Base-by-base conservation (phyloP, 371 early-diverging fungal species). In the Coelomomyces lativittatus region DNA sequence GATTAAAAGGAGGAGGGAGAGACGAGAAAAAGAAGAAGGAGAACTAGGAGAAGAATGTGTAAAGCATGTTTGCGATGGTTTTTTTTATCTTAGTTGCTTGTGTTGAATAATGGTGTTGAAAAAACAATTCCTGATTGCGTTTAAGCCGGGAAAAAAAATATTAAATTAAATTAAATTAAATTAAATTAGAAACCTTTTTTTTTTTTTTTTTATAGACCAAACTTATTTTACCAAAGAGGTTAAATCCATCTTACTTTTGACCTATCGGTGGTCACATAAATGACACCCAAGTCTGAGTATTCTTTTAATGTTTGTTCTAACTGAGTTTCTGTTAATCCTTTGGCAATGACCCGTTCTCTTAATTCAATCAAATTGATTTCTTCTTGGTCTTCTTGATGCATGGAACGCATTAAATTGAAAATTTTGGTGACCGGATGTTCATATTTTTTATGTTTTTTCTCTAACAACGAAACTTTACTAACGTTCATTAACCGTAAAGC, bases 401-500 rank as follows among this genome's bases (percentile, higher is more conserved):
- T 73, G 36, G 69, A 64, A 15, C 67, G 61, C 56, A 83, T 73
- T 35, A 84, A 62, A 23, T 75, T 66, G 55, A 69, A 84, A 55
- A 89, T 82, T 31, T 60, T 57, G 11, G 60, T 48, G 2, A 41
- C 53, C n/a, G 45, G 49, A 39, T 69, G 70, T 48, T 55, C 61
- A 44, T 28, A 54, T 40, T 35, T 47, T 1, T 9, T 8, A n/a
- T n/a, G 15, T 17, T 21, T 30, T 39, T 23, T 14, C 28, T 28
- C 28, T 7, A 50, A 50, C 47, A 66, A 49, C 19, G 66, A 63
- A 28, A 63, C 56, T 54, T 85, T 88, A 50, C 81, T 80, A 27
- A 83, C 83, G 58, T 91, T 87, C 54, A 97, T 77, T 49, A 98
- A 61, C 19, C 95, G 73, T 51, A 92, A 58, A 0, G 93, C 93